phyloP scores from a whole-genome alignment of 305 asterid genomes.

The Solanum hybrid region DNA sequence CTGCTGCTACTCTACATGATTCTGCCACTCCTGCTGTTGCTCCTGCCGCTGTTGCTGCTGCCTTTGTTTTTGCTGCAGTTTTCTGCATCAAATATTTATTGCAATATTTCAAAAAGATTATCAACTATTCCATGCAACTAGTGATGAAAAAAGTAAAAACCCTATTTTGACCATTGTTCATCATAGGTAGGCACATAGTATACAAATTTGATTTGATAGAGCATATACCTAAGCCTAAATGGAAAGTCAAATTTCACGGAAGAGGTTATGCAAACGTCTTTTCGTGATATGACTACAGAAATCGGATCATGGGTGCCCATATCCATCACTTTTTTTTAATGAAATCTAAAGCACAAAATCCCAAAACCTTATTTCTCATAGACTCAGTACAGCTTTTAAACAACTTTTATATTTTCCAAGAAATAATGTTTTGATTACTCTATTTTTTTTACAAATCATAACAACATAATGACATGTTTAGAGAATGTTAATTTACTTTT shows the following conservation, averaged over 20 bases:
- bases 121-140: slow-evolving; percentile 3
- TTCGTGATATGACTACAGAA: neutral
- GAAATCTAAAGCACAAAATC: slow-evolving; percentile 50
- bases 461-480: slow-evolving; percentile 21
- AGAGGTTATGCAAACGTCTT: neutral
- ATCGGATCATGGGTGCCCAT: slow-evolving; percentile 13
- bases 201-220: slow-evolving; percentile 6
- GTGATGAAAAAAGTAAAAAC: neutral
- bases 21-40: slow-evolving; percentile 44
- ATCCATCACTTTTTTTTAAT: slow-evolving; percentile 22
- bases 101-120: neutral
- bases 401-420: slow-evolving; percentile 66
- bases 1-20: slow-evolving; percentile 42
- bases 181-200: neutral
- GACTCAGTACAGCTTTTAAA: slow-evolving; percentile 54
- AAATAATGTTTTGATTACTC: slow-evolving; percentile 21
- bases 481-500: neutral
- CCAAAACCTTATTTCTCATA: slow-evolving; percentile 49
- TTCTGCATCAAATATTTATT: slow-evolving; percentile 36
- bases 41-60: slow-evolving; percentile 23
- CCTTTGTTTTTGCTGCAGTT: slow-evolving; percentile 22
- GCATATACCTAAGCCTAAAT: neutral
- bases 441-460: slow-evolving; percentile 17
- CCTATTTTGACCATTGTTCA: slow-evolving; percentile 3
- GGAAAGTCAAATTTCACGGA: slow-evolving; percentile 9